Base-by-base conservation (phyloP, 306 rosid species). In the Betula pendula region DNA sequence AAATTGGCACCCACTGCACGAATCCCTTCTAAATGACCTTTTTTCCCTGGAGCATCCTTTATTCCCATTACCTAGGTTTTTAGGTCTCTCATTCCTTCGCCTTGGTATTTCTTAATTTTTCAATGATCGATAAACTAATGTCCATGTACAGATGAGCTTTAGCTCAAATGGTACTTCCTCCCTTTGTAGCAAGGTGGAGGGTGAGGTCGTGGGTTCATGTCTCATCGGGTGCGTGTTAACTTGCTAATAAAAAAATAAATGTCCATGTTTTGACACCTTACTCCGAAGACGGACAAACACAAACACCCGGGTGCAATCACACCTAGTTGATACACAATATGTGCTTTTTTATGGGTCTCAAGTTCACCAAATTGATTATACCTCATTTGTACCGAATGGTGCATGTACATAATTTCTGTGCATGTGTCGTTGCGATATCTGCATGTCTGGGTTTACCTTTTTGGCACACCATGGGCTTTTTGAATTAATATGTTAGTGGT, bases 401-500 rank as follows among this genome's bases (percentile, higher is more conserved):
- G 38, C 6, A 15, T 1, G 11, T 22, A 6, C 13, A 3, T 45
- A 1, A 2, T 17, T 25, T 38, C 11, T 42, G 20, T 67, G 6
- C 15, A n/a, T n/a, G 49, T 38, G 47, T 1, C 8, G 35, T 65
- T 35, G 63, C 5, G 60, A 20, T 19, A 53, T 53, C 13, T 58
- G 65, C 7, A 58, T 25, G 35, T 14, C 17, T 59, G 67, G 27
- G 3, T 53, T 50, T 53, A 6, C 38, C 11, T 15, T 29, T 5
- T 6, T 13, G 38, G 33, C 24, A 66, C 29, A 38, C 65, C 15
- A 45, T 29, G 25, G 38, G 43, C 66, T 44, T 60, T 75, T 58
- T 25, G 70, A 80, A 17, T 63, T 66, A 16, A 47, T 69, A 67
- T 25, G 63, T 62, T 59, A 56, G 42, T 56, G 78, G 29, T 72